Base-by-base conservation (phyloP, 1,284 basidiomycete species). In the Inonotus hispidus region DNA sequence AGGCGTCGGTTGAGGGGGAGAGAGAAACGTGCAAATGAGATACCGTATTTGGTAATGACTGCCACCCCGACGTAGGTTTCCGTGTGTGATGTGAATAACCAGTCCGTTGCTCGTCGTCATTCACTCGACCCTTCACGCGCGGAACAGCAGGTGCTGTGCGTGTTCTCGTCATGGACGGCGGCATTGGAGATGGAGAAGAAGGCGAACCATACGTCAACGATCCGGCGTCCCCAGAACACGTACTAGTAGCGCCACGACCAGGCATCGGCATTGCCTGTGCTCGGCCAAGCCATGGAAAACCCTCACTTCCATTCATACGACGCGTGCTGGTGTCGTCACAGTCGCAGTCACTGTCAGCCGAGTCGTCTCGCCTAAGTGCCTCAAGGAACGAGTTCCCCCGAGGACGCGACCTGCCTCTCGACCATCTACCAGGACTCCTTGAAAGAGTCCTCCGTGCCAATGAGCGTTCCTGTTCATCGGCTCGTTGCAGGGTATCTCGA, bases 401-500 rank as follows among this genome's bases (percentile, higher is more conserved):
- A 8, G 64, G 56, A 13, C 61, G 59, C 56, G 56, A 58, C 58
- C 32, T 66, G 61, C 61, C 62, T 63, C 53, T 60, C 8, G 55
- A 25, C 60, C 56, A 58, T 38, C 60, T 57, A 19, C n/a, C 41
- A 16, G 60, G 60, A 64, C 43, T 65, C 64, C 38, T 63, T 55
- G 45, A 63, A 65, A 66, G 56, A 63, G 53, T 62, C 50, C 56
- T 46, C 23, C 41, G 49, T 21, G 61, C 43, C 6, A 35, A n/a
- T 55, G 69, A 53, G 56, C 73, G 67, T 23, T 73, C 72, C 37
- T 71, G 71, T 53, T 73, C 74, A 57, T 81, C 77, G 64, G 82
- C 83, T 56, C 76, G 77, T 60, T 80, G 74, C 43, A 87, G 78
- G 1, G 85, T 79, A 58, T 83, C 78, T 56, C 84, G 75, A 41